Evolutionary conservation across 202 grass and related monocot genomes (phyloP), one percentile per base, ranked within the genome.

Genomic region (Zizania palustris): DNA sequence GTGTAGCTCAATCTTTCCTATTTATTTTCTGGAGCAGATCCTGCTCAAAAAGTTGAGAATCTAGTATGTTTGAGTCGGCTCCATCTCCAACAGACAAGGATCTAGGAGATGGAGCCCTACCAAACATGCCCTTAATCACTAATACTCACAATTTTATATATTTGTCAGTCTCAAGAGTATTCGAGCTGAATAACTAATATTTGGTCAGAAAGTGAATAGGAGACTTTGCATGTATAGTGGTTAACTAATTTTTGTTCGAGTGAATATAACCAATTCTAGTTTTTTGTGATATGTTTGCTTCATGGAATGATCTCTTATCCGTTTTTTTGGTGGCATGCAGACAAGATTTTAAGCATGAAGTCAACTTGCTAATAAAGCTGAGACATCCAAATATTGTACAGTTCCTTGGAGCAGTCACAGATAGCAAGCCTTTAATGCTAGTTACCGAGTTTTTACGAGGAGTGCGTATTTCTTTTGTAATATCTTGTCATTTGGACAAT

Each of bases 311-410:
- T 82, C 7, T 48, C 80, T 79, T 61, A 74, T 38, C 3, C 11
- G 20, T 41, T 58, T 5, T 57, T 85, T 22, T 60, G 0, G 76
- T n/a, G 45, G 68, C 60, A 69, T 88, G 55, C 95, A 99, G 96
- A 67, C 96, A 96, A 80, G 96, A 99, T 87, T 99, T 99, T 82
- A 92, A 93, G 73, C 96, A 99, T 82, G 96, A 99, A 87, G 96
- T 99, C 48, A 99, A 96, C 75, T 84, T 99, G 75, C 85, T 99
- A 4, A 93, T 99, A 81, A 99, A 99, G 75, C 78, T 99, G 74
- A 89, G 96, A 28, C 96, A 99, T 92, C 96, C 96, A 80, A 99
- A 99, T 86, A 89, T 99, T 76, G 96, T 99, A 45, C 96, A 99
- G 77, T 99, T 99, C 81, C 96, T 99, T 87, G 96, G 96, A 74